Base-by-base conservation (phyloP, 495 filamentous ascomycete species). In the Chaetomium fimeti region DNA sequence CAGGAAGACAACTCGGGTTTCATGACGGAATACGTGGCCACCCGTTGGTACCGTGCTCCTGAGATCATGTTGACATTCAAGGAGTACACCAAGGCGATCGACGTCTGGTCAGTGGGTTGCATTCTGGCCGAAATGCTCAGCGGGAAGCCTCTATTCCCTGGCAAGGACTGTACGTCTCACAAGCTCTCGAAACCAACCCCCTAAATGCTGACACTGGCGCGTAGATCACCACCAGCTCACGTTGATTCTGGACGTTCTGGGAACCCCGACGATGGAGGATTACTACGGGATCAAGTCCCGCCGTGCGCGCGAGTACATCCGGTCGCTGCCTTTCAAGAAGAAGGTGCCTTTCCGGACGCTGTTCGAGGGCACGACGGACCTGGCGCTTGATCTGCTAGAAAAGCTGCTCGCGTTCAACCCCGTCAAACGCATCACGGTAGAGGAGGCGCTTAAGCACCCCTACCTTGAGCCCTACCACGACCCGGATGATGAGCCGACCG, bases 41-140 rank as follows among this genome's bases (percentile, higher is more conserved):
- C 95, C 60, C 85, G 95, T 72, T 99, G 95, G 95, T 99, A 99
- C 77, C 90, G 95, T 75, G 94, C 95, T 2, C 95, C 95, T 55
- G 95, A 99, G 78, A 99, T 99, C 77, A 99, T 99, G 95, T 88
- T 99, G 82, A 98, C 93, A 54, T 99, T 99, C 85, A 97, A 99
- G 82, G 94, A 97, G 79, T 98, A 99, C 80, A 99, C 95, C 64
- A 99, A 98, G 82, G 95, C 95, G 38, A 99, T 99, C 75, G 95
- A 99, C 74, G 92, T 99, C 27, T 99, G 95, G 95, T 97, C 92
- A 74, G 95, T 99, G 47, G 95, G 95, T 60, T 99, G 95, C 74
- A 99, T 99, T 69, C 81, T 99, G 69, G 95, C 95, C n/a, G 95
- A 99, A 82, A 99, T 99, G 95, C 81, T 99, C 66, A 97, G 92